phyloP scores from a whole-genome alignment of 805 yeast species.

The Peterozyma xylosa region DNA sequence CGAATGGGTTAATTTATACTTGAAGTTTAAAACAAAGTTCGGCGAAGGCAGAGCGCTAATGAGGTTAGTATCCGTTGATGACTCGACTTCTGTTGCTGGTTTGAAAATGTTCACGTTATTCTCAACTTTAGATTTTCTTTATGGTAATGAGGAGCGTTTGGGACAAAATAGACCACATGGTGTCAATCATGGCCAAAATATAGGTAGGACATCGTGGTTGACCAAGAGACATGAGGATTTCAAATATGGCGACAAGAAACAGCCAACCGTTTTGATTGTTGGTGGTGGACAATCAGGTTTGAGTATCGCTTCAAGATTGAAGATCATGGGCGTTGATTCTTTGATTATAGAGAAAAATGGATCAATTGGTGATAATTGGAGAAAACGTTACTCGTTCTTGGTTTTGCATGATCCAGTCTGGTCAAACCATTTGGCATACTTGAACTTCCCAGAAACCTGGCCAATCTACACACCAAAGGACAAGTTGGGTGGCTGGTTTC shows the following conservation, averaged over 20 bases:
- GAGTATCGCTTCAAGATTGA: conserved; percentile 33
- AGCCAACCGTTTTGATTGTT: conserved; percentile 34
- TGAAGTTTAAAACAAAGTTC: conserved; percentile 21
- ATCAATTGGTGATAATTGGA: conserved; percentile 39
- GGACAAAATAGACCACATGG: conserved; percentile 27
- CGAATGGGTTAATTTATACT: conserved; percentile 27
- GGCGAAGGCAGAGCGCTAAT: conserved; percentile 27
- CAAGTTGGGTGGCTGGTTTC: conserved; percentile 35
- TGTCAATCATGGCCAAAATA: conserved; percentile 30
- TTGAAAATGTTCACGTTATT: conserved; percentile 25
- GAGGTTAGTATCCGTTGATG: conserved; percentile 22
- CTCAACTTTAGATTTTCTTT: conserved; percentile 26
- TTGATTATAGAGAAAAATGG: conserved; percentile 29
- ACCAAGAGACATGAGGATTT: conserved; percentile 19
- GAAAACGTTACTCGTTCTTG: conserved; percentile 34
- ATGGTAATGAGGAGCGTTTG: conserved; percentile 23
- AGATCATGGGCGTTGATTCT: conserved; percentile 30
- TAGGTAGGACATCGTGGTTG: conserved; percentile 29
- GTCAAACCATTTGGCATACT: conserved; percentile 32
- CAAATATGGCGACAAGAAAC: conserved; percentile 21
- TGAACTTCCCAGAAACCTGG: conserved; percentile 31
- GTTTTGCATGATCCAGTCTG: conserved; percentile 39
- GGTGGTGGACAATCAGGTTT: conserved; percentile 43
- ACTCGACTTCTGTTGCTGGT: conserved; percentile 16
- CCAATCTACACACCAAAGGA: conserved; percentile 37